Conservation (phyloP, 768 basidiomycete genomes). For the Podaxis pistillaris region DNA sequence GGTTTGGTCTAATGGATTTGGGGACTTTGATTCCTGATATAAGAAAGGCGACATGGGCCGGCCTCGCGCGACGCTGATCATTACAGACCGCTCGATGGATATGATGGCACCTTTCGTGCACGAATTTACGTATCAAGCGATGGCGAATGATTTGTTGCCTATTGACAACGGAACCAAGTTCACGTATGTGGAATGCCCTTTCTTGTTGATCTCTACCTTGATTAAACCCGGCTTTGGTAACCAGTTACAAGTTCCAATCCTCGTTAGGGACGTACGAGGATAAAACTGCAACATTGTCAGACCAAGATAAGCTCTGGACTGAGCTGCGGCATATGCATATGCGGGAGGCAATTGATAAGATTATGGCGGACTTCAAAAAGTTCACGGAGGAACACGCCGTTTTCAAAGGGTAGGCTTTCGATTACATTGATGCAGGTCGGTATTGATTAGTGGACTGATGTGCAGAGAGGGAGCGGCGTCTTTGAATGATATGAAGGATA, state of each 20-base stretch:
- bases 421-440: not conserved
- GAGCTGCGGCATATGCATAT: conserved; percentile 97
- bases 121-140: conserved; percentile 99
- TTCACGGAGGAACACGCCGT: conserved; percentile 94
- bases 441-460: not conserved
- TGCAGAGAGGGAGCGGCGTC: conserved; percentile 76
- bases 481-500: conserved; percentile 98
- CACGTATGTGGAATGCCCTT: conserved; percentile 52
- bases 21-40: conserved; percentile 3
- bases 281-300: conserved; percentile 82
- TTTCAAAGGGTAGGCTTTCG: conserved; percentile 72
- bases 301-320: conserved; percentile 88
- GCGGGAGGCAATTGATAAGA: conserved; percentile 96
- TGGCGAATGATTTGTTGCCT: conserved; percentile 92
- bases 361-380: conserved; percentile 94
- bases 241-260: conserved; percentile 91
- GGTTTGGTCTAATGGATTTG: not conserved
- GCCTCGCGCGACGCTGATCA: conserved; percentile 78
- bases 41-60: conserved; percentile 62
- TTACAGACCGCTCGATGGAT: conserved; percentile 98
- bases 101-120: conserved; percentile 87
- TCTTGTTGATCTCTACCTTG: not conserved
- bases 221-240: not conserved
- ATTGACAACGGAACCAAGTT: conserved; percentile 87
- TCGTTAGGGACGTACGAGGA: conserved; percentile 84